Evolutionary conservation across 768 basidiomycete genomes (phyloP), one percentile per base, ranked within the genome.

Genomic region (Ramaria sp.): DNA sequence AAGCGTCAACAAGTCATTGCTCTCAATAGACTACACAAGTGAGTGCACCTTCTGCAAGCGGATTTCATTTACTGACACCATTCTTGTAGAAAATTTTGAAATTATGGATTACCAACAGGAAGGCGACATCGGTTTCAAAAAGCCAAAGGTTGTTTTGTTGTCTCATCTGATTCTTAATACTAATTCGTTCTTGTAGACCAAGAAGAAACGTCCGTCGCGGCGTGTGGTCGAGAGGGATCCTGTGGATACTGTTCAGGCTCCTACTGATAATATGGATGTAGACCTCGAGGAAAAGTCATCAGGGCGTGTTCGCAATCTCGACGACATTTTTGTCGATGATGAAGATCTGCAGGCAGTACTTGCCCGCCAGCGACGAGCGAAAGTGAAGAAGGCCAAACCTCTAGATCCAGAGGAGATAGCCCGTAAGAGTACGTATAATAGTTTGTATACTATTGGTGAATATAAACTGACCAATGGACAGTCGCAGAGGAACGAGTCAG

Each of bases 271-370:
- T 33, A 96, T 95, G 88, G 81, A 90, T 33, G 79, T 93, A 54
- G 94, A 96, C 65, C 4, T 37, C 3, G 66, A 60, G 17, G 72
- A 79, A 63, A 83, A 79, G 63, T 81, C 86, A n/a, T 73, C 81
- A 57, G 81, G 84, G 59, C 77, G 84, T 62, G 74, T 75, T 61
- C 78, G 86, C 64, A 82, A 92, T 67, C 76, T 91, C 53, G 83
- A 93, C 67, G 76, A 78, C 63, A 95, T 95, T 71, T 91, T 96
- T 70, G 86, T 98, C 61, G 96, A 98, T 71, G 96, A 99, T 69
- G 96, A 99, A 69, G 96, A 99, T 65, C 80, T 99, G 43, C 94
- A 97, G 75, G 88, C 89, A 42, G 91, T 89, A 27, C 76, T 98
- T 58, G 86, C 95, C 37, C 82, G 90, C 10, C 83, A 90, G 58